A percentile compares a stretch with the other conserved stretches of the same genome.
Conservation (phyloP, 169 alveolate genomes). For the Babesia sp. region DNA sequence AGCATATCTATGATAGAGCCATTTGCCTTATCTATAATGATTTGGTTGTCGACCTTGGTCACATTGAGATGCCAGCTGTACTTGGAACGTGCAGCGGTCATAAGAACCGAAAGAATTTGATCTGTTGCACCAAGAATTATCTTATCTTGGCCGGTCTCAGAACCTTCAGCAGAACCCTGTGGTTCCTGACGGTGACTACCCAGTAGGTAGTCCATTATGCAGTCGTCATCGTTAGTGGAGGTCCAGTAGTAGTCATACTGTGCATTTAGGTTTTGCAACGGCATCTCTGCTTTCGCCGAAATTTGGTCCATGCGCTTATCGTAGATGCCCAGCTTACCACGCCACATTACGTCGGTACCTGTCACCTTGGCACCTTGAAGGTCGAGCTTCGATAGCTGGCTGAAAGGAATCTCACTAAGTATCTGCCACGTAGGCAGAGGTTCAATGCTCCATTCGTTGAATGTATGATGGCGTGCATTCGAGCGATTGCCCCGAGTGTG, state of each 20-base stretch:
- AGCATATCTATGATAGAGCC: slow-evolving; percentile 88
- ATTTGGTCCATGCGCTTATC: slow-evolving; percentile 84
- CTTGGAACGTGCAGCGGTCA: slow-evolving; percentile 88
- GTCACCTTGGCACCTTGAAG: slow-evolving; percentile 71
- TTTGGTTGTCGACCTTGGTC: slow-evolving; percentile 83
- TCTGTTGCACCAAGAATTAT: slow-evolving; percentile 86
- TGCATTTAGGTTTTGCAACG: slow-evolving; percentile 67
- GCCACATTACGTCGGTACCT: slow-evolving; percentile 83
- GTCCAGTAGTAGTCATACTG: slow-evolving; percentile 82
- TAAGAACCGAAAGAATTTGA: slow-evolving; percentile 84
- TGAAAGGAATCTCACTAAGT: slow-evolving; percentile 84
- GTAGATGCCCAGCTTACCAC: slow-evolving; percentile 83
- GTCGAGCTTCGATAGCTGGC: slow-evolving; percentile 81
- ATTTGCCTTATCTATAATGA: slow-evolving; percentile 86
- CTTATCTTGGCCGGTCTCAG: slow-evolving; percentile 50
- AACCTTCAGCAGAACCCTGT: slow-evolving; percentile 28
- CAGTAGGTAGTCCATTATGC: slow-evolving; percentile 74
- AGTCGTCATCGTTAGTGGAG: slow-evolving; percentile 83
- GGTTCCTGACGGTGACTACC: slow-evolving; percentile 28
- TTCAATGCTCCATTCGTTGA: slow-evolving; percentile 90
- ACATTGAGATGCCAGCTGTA: slow-evolving; percentile 88
- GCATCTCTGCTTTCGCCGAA: slow-evolving; percentile 77
- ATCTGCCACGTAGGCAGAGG: slow-evolving; percentile 88
- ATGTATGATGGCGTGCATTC: slow-evolving; percentile 84
- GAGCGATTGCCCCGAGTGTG: slow-evolving; percentile 78